Evolutionary conservation across 108 stramenopile species (phyloP).

Genomic region (Parietichytrium sp.): DNA sequence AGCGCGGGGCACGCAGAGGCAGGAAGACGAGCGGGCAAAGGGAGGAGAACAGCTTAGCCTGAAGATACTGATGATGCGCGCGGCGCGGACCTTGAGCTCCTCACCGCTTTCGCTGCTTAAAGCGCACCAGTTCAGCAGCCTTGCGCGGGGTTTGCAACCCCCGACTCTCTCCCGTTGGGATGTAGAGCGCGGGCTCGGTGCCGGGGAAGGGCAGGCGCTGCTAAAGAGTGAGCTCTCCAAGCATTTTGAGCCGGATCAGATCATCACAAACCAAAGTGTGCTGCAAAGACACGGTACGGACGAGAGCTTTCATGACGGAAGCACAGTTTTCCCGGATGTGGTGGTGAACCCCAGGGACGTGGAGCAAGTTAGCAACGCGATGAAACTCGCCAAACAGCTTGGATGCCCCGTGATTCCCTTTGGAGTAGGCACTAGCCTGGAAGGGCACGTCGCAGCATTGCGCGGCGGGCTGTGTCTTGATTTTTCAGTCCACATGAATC

Average conservation of each 20-base stretch:
- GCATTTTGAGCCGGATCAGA: not conserved
- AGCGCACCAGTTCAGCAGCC: no score
- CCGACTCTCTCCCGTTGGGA: no score
- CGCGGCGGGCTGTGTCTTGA: conserved; percentile 47
- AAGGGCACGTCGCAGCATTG: conserved; percentile 73
- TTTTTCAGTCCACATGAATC: conserved; percentile 44
- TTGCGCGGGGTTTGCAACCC: no score
- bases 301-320: conserved; percentile 66
- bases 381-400: conserved; percentile 63
- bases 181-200: no score
- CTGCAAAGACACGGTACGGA: conserved; percentile 72
- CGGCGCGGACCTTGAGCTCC: no score
- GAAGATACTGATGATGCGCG: no score
- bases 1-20: no score
- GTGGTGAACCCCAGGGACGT: conserved; percentile 69
- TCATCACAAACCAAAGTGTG: conserved; percentile 67
- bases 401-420: conserved; percentile 80
- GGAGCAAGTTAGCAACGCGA: conserved; percentile 70
- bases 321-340: conserved; percentile 68
- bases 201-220: no score
- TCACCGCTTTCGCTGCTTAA: no score
- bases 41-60: no score
- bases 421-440: conserved; percentile 86
- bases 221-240: not conserved
- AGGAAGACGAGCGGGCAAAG: no score